Base-by-base conservation (phyloP, 1,284 basidiomycete species). In the Leccinum fallax region DNA sequence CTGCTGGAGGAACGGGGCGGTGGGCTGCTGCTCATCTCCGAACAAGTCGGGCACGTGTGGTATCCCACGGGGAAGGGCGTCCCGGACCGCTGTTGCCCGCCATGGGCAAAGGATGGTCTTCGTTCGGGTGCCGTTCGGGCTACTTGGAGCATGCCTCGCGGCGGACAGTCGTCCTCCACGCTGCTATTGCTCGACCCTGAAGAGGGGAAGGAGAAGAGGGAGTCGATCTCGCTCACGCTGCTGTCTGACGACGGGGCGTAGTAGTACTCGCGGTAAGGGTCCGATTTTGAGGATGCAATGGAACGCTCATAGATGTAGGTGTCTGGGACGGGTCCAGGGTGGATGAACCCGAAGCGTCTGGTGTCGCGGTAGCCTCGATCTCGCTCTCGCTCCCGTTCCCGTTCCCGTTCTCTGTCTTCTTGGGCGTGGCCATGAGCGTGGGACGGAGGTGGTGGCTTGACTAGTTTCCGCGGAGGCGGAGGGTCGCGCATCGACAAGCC, bases 251-350 rank as follows among this genome's bases (percentile, higher is more conserved):
- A 80, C 1, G 82, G 77, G 13, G 73, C 76, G 24, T 82, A 81
- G 58, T 75, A 81, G 53, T 73, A 64, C 67, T 74, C 72, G 34
- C 62, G 72, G 65, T 79, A 79, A 34, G 78, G 68, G 69, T 85
- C 85, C 36, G 80, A 83, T 69, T 85, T 84, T 49, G 83, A 82
- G 49, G 79, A 80, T n/a, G 68, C 58, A 13, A 80, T 68, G 13
- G 84, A 83, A 46, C 80, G 81, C 63, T 87, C 83, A 69, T 88
- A 87, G 62, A 87, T 77, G 74, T 79, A 87, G 19, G 80, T 79
- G 60, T 83, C 79, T 59, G 77, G 76, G 46, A 74, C 70, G 51
- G 72, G 66, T 58, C 77, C 76, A 28, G 82, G 79, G 67, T 83
- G 81, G 62, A 85, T 83, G 58, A 63, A 68, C 15, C 71, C 71